Evolutionary conservation across 2,329 filamentous ascomycete species (phyloP), one percentile per base, ranked within the genome.

Genomic region (Canariomyces notabilis): DNA sequence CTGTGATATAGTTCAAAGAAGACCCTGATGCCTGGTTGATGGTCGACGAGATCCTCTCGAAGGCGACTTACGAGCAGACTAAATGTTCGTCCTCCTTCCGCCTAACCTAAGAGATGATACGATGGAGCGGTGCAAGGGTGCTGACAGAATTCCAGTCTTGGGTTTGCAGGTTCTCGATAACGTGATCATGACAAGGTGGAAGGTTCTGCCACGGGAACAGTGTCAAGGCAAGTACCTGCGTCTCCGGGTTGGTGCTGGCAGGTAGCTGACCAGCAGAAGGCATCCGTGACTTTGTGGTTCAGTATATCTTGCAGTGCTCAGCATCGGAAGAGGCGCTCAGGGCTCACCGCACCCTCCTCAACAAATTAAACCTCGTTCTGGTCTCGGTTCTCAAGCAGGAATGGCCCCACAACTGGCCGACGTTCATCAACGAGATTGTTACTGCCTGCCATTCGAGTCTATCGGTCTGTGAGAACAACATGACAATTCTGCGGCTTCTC

Each of bases 401-500:
- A 70, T 98, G 93, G 93, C 93, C 93, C 47, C 91, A 97, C 71
- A 95, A 98, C 75, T 98, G 94, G 93, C 93, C 94, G 9, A 95
- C 89, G 16, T 98, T 98, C 70, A 97, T 98, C 78, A 97, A 97
- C 75, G 93, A 98, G 74, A 98, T 98, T 68, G 89, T 98, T 60
- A 86, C 89, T 18, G 91, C 93, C 46, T 97, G 90, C 70, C 90
- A 95, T 66, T 91, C 88, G 57, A 96, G 87, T 68, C 75, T 98
- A 44, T 93, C 91, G 31, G 94, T 98, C 60, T 98, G 94, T 79
- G 93, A 98, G 73, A 98, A 98, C 75, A 98, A 98, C 76, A 98
- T 98, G 93, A 89, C 88, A 55, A 97, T 98, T 59, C 79, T 98
- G 58, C 85, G 93, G 50, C 74, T 98, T 59, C 79, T 98, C 37